A percentile compares a stretch with the other conserved stretches of the same genome.
phyloP scores from a whole-genome alignment of 345 rosid genomes.

The Hevea brasiliensis region DNA sequence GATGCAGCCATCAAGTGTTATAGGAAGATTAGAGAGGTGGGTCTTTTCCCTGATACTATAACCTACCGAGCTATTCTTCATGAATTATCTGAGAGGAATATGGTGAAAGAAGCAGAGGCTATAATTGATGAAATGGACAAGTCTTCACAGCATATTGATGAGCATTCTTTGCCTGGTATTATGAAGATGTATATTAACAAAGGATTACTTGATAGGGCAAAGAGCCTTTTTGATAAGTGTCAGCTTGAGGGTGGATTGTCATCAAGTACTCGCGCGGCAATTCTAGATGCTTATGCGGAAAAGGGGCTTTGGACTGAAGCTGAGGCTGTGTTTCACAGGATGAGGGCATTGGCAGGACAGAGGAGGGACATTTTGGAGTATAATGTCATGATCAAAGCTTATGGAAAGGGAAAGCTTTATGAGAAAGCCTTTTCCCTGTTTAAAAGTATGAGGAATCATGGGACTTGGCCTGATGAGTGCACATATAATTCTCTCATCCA shows the following conservation, averaged over 20 bases:
- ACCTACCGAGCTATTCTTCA: constrained; percentile 76
- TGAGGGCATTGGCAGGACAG: constrained; percentile 42
- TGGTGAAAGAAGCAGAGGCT: constrained; percentile 65
- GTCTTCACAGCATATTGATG: constrained; percentile 50
- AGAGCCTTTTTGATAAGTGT: constrained; percentile 47
- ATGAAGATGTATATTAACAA: constrained; percentile 64
- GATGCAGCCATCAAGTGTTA: constrained; percentile 65
- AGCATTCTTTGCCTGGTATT: constrained; percentile 73
- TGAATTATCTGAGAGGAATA: constrained; percentile 57
- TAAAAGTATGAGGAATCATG: constrained; percentile 77
- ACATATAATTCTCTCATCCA: constrained; percentile 79
- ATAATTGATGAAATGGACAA: constrained; percentile 65
- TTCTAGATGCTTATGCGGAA: constrained; percentile 77
- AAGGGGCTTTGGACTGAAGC: constrained; percentile 84
- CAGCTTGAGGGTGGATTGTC: constrained; percentile 46
- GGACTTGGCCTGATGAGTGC: constrained; percentile 87
- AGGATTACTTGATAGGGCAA: constrained; percentile 54
- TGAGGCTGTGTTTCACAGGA: constrained; percentile 60
- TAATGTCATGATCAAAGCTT: constrained; percentile 88
- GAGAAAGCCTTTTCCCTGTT: constrained; percentile 80
- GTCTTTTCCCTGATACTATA: constrained; percentile 75
- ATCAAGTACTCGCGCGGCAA: constrained; percentile 60
- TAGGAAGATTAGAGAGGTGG: constrained; percentile 61
- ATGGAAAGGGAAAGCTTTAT: constrained; percentile 75
- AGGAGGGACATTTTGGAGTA: constrained; percentile 68